Percentiles rank a stretch among this genome's conserved stretches.
phyloP scores from a whole-genome alignment of 257 asterid species.

The Agastache rugosa region DNA sequence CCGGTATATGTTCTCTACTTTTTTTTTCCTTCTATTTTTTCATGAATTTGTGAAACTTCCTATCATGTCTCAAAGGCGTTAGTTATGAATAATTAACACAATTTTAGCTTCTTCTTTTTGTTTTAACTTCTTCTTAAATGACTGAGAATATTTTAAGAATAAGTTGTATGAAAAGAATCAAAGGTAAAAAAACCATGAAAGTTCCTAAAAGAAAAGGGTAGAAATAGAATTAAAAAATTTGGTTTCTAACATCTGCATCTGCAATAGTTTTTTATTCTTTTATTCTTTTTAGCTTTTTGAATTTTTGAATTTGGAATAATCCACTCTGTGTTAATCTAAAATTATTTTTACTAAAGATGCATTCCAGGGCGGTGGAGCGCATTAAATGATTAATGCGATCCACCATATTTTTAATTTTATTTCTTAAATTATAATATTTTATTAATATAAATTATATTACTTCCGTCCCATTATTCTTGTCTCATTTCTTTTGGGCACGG shows the following conservation, averaged over 20 bases:
- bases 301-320: too few relatives aligned
- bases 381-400: too few relatives aligned
- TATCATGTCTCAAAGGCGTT: not conserved
- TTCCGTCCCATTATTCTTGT: too few relatives aligned
- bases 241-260: not conserved
- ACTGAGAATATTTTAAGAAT: not conserved
- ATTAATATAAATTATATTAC: too few relatives aligned
- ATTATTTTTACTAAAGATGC: too few relatives aligned
- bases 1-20: not conserved
- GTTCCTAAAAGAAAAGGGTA: not conserved
- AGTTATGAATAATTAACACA: not conserved
- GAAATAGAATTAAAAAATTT: not conserved
- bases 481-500: too few relatives aligned
- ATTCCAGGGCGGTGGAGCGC: too few relatives aligned
- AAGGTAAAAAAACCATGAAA: not conserved
- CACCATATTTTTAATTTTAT: too few relatives aligned
- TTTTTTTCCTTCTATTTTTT: not conserved
- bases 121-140: not conserved
- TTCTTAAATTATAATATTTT: too few relatives aligned
- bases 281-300: too few relatives aligned
- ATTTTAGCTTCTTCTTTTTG: too few relatives aligned
- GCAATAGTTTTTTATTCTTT: not conserved
- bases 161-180: not conserved
- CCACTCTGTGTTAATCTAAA: too few relatives aligned
- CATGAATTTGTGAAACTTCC: not conserved